A percentile compares a stretch with the other conserved stretches of the same genome.
Evolutionary conservation across 2,329 filamentous ascomycete species (phyloP).

Genomic region (Arthroderma uncinatum): DNA sequence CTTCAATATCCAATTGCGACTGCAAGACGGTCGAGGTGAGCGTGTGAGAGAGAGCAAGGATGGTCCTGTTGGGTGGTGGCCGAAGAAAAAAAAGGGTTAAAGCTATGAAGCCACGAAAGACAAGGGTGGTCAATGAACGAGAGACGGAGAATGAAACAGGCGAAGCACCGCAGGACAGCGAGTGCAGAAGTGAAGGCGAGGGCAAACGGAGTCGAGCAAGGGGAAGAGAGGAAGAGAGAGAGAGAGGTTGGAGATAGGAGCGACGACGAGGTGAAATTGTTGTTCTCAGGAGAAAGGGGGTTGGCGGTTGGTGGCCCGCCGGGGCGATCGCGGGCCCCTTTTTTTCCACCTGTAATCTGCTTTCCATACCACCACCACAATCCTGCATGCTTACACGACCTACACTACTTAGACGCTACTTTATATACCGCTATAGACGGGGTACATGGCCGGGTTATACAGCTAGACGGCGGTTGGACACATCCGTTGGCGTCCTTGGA

Average conservation of each 20-base stretch:
- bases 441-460: not conserved
- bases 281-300: not conserved
- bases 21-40: conserved; percentile 11
- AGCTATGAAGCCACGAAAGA: not conserved
- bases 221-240: not conserved
- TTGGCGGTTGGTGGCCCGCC: not conserved
- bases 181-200: conserved; percentile 26
- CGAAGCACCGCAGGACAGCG: conserved; percentile 19
- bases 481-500: not conserved
- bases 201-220: not conserved
- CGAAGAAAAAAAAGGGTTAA: not conserved
- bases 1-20: conserved; percentile 17
- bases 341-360: not conserved
- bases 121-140: not conserved
- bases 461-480: not conserved
- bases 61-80: not conserved
- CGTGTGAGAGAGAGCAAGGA: not conserved
- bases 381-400: too few relatives aligned
- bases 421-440: not conserved
- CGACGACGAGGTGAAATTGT: conserved; percentile 6
- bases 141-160: conserved; percentile 13
- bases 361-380: too few relatives aligned
- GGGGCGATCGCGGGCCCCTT: not conserved
- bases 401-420: not conserved
- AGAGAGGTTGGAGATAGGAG: conserved; percentile 19